Evolutionary conservation across 2,329 filamentous ascomycete genomes (phyloP), one percentile per base, ranked within the genome.

Genomic region (Lasiodiplodia citricola): DNA sequence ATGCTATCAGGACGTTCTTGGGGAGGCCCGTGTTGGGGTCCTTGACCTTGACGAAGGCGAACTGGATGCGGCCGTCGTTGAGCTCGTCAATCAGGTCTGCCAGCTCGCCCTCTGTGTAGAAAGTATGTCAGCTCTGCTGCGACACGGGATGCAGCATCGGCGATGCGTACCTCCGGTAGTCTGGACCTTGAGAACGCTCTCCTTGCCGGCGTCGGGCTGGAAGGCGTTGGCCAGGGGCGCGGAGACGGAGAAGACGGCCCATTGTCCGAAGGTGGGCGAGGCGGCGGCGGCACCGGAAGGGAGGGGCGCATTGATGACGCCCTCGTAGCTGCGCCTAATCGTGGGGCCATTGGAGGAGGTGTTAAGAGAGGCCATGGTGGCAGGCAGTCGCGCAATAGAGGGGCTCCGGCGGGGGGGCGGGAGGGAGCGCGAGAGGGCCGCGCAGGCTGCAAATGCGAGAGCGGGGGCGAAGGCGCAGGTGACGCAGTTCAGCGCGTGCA

Each of bases 161-260:
- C 54, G 52, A 47, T 67, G 57, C 35, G 67, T 80, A 95, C 93
- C 92, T 84, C 94, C 95, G 60, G 93, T 96, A 77, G 87, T 90
- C 79, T 98, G 94, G 64, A 99, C 95, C 82, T 97, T 98, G 73
- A 99, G 84, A 1, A 97, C 88, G 80, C 95, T 98, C 83, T 98
- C 95, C 83, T 97, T 98, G 73, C 89, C 91, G 68, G 88, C 86
- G 78, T 96, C 92, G 72, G 87, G 84, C 81, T 97, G 93, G 80
- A 99, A 99, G 70, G 94, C 94, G 83, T 92, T 98, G 78, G 93
- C 87, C 51, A 99, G 88, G 67, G 96, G 96, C 70, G 95, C 92
- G 79, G 96, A 92, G 51, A 99, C 96, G 8, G 92, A 92, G 83
- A 96, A 97, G 70, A 99, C 85, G 23, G 93, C 95, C 96, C 96